Evolutionary conservation across 345 rosid species (phyloP).

Genomic region (Theobroma cacao): DNA sequence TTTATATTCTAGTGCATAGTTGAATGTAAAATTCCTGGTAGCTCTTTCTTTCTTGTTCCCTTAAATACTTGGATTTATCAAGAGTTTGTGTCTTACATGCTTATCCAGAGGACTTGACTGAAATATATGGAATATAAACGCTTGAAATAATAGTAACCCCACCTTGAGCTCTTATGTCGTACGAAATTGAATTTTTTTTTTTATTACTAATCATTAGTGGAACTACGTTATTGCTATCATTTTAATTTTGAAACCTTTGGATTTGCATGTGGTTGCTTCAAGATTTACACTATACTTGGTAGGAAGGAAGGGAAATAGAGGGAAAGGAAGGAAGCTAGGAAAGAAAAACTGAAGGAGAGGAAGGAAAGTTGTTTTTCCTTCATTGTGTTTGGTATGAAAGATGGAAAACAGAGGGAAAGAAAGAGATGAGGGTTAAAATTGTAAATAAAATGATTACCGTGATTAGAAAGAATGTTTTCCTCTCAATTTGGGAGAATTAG

Average conservation of each 20-base stretch:
- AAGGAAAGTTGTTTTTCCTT: no score
- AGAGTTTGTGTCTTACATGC: not conserved
- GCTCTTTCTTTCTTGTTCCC: not conserved
- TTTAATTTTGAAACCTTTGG: not conserved
- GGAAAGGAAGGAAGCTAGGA: no score
- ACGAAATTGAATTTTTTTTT: not conserved
- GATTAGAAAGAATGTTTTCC: no score
- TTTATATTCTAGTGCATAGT: not conserved
- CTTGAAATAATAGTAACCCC: not conserved
- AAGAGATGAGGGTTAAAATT: no score
- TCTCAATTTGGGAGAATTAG: no score
- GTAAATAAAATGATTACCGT: no score
- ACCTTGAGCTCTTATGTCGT: not conserved
- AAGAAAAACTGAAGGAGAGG: no score
- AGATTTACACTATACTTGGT: no score
- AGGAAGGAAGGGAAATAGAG: no score
- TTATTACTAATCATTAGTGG: not conserved
- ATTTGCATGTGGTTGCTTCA: not conserved
- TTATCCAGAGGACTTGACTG: not conserved
- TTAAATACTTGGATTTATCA: not conserved
- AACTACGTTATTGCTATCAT: not conserved
- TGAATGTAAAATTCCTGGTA: not conserved
- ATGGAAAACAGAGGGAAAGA: no score
- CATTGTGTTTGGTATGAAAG: no score
- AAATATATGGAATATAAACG: not conserved